A percentile compares a stretch with the other conserved stretches of the same genome.
phyloP scores from a whole-genome alignment of 2,329 filamentous ascomycete genomes.

The Hypoxylon sp. region DNA sequence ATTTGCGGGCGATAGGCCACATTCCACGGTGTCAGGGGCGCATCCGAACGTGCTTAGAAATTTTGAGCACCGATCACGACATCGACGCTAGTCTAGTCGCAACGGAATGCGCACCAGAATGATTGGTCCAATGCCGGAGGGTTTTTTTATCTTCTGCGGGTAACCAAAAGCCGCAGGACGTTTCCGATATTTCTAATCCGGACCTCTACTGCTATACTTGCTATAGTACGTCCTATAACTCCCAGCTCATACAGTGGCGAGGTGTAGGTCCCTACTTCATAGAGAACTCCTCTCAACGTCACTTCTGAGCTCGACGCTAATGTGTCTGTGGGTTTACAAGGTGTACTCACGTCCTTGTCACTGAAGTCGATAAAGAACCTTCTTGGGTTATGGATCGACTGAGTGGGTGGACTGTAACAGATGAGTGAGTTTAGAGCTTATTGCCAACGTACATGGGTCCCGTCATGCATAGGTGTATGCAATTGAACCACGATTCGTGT shows the following conservation, averaged over 20 bases:
- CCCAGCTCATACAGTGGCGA: slow-evolving; percentile 1
- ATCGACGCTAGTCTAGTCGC: slow-evolving; percentile 47
- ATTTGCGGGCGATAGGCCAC: slow-evolving; percentile 20
- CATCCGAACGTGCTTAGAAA: slow-evolving; percentile 37
- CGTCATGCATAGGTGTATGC: background rate
- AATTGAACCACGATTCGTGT: too few relatives aligned
- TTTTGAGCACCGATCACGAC: slow-evolving; percentile 49
- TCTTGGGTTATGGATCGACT: slow-evolving; percentile 11
- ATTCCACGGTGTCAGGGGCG: background rate
- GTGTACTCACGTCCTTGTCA: background rate
- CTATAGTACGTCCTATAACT: background rate
- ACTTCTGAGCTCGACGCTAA: background rate
- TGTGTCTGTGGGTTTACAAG: background rate
- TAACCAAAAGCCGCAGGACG: slow-evolving; percentile 26
- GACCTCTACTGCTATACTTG: slow-evolving; percentile 12
- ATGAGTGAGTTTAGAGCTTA: background rate
- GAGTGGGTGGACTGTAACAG: background rate
- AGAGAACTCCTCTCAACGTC: slow-evolving; percentile 5
- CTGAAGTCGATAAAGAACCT: background rate
- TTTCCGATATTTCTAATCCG: slow-evolving; percentile 30
- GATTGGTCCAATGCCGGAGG: slow-evolving; percentile 39
- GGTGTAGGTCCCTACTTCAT: background rate
- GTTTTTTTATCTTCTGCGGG: slow-evolving; percentile 18
- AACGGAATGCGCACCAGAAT: slow-evolving; percentile 33
- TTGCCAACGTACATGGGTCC: background rate